phyloP scores from a whole-genome alignment of 768 basidiomycete genomes.

The Cystofilobasidium bisporidii region DNA sequence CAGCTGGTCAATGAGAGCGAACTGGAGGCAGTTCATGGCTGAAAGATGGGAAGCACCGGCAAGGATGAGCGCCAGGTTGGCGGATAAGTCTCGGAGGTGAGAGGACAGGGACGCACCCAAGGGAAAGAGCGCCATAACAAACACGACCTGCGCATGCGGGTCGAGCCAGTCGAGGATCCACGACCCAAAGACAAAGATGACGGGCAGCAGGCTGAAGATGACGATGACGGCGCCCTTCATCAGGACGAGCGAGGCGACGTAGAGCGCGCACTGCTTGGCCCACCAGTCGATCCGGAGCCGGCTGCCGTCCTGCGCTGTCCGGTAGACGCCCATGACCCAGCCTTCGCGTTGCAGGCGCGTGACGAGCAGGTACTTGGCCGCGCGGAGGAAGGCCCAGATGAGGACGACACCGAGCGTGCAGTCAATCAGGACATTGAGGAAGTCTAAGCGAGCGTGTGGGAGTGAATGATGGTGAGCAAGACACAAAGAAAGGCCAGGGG shows the following conservation, averaged over 20 bases:
- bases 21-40: slow-evolving; percentile 28
- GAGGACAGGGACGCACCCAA: neutral
- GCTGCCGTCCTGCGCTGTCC: neutral
- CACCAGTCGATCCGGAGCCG: neutral
- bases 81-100: neutral
- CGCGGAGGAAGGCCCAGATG: slow-evolving; percentile 13
- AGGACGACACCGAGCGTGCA: slow-evolving; percentile 19
- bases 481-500: neutral
- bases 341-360: slow-evolving; percentile 5
- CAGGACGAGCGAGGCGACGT: slow-evolving; percentile 15
- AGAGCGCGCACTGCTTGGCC: slow-evolving; percentile 19
- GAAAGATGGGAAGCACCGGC: too few species aligned
- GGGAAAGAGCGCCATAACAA: slow-evolving; percentile 3
- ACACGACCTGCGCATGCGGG: slow-evolving; percentile 1
- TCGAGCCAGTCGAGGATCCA: slow-evolving; percentile 14
- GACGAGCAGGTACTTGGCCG: slow-evolving; percentile 12
- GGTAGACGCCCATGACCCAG: slow-evolving; percentile 21
- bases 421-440: slow-evolving; percentile 23
- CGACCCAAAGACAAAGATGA: slow-evolving; percentile 19
- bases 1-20: slow-evolving; percentile 17
- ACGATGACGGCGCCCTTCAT: slow-evolving; percentile 24
- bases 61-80: neutral
- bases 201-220: slow-evolving; percentile 20
- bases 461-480: too few species aligned
- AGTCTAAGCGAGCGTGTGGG: neutral